Conservation (phyloP, 768 basidiomycete species). For the Russula emetica region DNA sequence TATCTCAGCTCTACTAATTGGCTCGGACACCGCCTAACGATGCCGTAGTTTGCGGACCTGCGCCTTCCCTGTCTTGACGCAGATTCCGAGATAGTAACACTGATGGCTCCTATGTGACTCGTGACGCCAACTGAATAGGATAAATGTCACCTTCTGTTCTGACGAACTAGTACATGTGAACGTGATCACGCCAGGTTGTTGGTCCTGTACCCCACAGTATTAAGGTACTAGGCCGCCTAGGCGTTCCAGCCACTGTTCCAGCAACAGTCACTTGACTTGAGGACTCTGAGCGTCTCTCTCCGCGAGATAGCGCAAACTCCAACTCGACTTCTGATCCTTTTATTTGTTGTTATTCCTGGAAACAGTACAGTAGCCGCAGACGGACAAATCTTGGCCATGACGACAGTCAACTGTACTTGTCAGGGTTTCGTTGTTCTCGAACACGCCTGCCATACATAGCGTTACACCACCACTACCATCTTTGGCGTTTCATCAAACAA, state of each 20-base stretch:
- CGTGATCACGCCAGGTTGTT: slow-evolving; percentile 10
- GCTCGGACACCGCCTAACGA: slow-evolving; percentile 9
- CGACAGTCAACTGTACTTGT: slow-evolving; percentile 10
- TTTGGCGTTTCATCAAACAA: not conserved
- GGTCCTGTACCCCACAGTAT: slow-evolving; percentile 13
- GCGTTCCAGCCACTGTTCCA: not conserved
- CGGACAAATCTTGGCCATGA: slow-evolving; percentile 14
- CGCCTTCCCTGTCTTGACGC: not conserved
- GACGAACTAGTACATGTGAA: slow-evolving; percentile 15
- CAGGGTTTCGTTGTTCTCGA: slow-evolving; percentile 8
- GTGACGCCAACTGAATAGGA: slow-evolving; percentile 18
- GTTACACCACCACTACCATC: slow-evolving; percentile 2
- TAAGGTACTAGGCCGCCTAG: slow-evolving; percentile 24
- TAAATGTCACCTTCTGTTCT: slow-evolving; percentile 15
- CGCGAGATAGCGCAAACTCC: not conserved
- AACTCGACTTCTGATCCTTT: slow-evolving; percentile 19
- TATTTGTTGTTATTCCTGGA: not conserved
- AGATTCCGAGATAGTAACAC: not conserved
- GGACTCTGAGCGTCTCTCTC: slow-evolving; percentile 11
- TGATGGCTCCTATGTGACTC: slow-evolving; percentile 11
- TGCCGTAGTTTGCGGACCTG: slow-evolving; percentile 14
- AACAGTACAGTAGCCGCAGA: slow-evolving; percentile 10
- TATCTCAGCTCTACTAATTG: slow-evolving; percentile 1
- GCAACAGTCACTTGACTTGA: slow-evolving; percentile 20
- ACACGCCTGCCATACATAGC: not conserved